Base-by-base conservation (phyloP, 2,329 filamentous ascomycete genomes). In the Zymoseptoria pseudotritici region DNA sequence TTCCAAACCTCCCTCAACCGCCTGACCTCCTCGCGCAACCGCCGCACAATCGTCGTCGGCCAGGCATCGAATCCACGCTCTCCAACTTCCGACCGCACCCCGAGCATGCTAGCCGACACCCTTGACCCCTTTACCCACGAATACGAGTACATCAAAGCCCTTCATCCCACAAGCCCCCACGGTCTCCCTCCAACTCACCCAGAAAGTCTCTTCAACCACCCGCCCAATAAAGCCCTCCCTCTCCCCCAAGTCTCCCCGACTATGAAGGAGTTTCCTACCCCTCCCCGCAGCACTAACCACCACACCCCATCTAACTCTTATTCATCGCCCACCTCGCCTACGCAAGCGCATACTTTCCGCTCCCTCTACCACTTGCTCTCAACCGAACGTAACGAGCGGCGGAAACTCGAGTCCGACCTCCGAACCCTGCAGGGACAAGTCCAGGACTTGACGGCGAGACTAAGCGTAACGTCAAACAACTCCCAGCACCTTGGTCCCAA, bases 351-450 rank as follows among this genome's bases (percentile, higher is more conserved):
- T 22, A 71, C 70, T 4, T 72, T 73, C 65, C 67, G 67, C 24
- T 70, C 72, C 1, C 67, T 75, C 5, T 75, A 74, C 61, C 70
- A 72, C 53, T 72, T 73, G 69, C 68, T 75, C n/a, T 63, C 71
- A 42, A 70, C 73, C 61, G 73, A 75, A 59, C 69, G 73, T n/a
- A 67, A 67, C 7, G 72, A 72, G 2, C 69, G 73, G 8, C 67
- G 70, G n/a, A 67, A 65, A 19, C 65, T 75, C 20, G 72, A 75
- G 54, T 65, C 53, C 9, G 68, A 73, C 53, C 64, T 74, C 50
- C 61, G 65, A 17, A 57, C 56, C 31, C 62, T 74, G 36, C 67
- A 66, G 19, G 62, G 61, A 20, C 70, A 72, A 36, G 69, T 73
- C 52, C 55, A 62, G 4, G 66, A 69, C 29, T 58, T 73, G n/a